Base-by-base conservation (phyloP, 805 yeast species). In the Saturnispora bothae region DNA sequence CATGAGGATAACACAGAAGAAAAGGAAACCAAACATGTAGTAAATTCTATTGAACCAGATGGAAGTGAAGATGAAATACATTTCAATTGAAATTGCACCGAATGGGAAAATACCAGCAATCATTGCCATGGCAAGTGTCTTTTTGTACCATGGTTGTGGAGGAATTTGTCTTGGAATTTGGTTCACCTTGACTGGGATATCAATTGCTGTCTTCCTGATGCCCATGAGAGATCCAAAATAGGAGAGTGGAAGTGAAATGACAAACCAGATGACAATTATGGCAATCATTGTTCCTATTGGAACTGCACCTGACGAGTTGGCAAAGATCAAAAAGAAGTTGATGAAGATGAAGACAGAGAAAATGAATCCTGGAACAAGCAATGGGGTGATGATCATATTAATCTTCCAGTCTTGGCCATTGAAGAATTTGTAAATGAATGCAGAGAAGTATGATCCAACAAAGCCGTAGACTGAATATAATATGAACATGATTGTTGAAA, bases 121-220 rank as follows among this genome's bases (percentile, higher is more conserved):
- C 30, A 83, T 54, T 51, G 86, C 64, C 39, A 80, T 70, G 18
- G 85, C 78, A 14, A 71, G 45, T 3, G 83, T 73, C 52, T 72
- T 73, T 51, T 85, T 68, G 54, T 82, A 85, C 74, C 83, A 74
- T 32, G 94, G 94, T 61, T 86, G 96, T 14, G 70, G 69, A 29
- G 98, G 98, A 43, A 92, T 83, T 63, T 92, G 96, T 61, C 98
- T 76, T 44, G 96, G 94, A 48, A 92, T 89, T 64, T 89, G 96
- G 60, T 86, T 89, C 15, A 94, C 86, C 52, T 84, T 78, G 23
- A 86, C 94, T 10, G 97, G 96, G 15, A 53, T 43, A 17, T 48
- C 46, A 27, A 56, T 35, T 12, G 51, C 40, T 6, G 50, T 48
- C 37, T 76, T 75, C 54, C 75, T 85, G 49, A 80, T 70, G 2